A percentile compares a stretch with the other conserved stretches of the same genome.
Evolutionary conservation across 805 yeast genomes (phyloP).

Genomic region (Lipomyces japonicus): DNA sequence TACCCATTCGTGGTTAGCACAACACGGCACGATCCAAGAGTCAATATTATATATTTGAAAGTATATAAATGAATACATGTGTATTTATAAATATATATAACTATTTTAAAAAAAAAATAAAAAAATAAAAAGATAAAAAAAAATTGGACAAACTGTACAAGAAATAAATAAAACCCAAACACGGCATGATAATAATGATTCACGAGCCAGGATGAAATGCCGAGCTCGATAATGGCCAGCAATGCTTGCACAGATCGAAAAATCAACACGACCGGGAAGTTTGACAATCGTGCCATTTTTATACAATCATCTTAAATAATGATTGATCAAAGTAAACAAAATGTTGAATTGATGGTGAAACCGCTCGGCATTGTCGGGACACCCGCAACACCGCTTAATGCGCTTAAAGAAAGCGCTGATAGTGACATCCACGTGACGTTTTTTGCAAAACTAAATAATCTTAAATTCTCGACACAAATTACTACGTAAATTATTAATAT

Average conservation of each 20-base stretch:
- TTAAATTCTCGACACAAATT: no score
- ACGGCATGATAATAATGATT: constrained; percentile 11
- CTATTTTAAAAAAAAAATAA: background rate
- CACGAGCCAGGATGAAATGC: constrained; percentile 18
- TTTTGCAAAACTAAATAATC: no score
- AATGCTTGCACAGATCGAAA: constrained; percentile 10
- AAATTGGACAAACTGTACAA: constrained; percentile 6
- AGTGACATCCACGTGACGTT: no score
- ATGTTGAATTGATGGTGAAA: no score
- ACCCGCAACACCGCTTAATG: no score
- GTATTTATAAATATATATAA: background rate
- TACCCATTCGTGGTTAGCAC: background rate
- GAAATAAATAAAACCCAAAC: constrained; percentile 17
- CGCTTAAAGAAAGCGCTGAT: no score
- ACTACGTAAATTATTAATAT: no score
- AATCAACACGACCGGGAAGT: constrained; percentile 6
- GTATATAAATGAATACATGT: no score
- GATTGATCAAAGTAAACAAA: no score
- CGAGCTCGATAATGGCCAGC: constrained; percentile 13
- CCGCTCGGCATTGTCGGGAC: no score
- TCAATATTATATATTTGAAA: background rate
- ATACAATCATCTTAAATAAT: no score
- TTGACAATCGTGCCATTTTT: background rate
- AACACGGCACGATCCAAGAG: background rate
- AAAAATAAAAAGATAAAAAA: background rate